Conservation (phyloP, 257 asterid species). For the Solanum sitiens region DNA sequence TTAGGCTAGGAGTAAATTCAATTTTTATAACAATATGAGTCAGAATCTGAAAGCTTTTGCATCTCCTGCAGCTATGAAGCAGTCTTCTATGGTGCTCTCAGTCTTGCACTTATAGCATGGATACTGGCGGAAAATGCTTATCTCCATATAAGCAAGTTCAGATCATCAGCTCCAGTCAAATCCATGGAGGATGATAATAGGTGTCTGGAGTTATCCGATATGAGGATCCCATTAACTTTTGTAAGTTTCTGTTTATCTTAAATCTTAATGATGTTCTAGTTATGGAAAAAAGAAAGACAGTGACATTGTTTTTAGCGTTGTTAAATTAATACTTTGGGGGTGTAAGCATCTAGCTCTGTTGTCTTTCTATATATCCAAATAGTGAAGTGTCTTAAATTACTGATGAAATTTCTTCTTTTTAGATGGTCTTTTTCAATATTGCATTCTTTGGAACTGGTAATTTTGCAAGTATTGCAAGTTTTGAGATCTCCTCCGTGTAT, state of each 20-base stretch:
- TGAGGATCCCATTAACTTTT: constrained; percentile 81
- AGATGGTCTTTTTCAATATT: constrained; percentile 94
- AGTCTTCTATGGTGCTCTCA: constrained; percentile 80
- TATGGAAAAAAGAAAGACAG: not conserved
- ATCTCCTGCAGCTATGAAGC: constrained; percentile 81
- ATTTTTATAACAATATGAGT: not conserved
- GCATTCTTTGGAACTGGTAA: constrained; percentile 99
- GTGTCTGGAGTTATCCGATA: constrained; percentile 60
- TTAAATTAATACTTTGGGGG: not conserved
- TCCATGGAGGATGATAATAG: constrained; percentile 43
- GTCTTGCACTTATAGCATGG: constrained; percentile 89
- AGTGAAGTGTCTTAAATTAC: not conserved
- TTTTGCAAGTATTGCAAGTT: constrained; percentile 95
- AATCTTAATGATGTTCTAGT: not conserved
- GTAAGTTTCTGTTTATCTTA: constrained; percentile 30
- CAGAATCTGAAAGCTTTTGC: not conserved
- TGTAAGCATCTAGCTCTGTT: not conserved
- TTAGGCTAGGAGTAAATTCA: not conserved
- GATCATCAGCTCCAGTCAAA: constrained; percentile 29
- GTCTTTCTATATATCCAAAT: not conserved
- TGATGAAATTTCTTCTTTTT: constrained; percentile 2
- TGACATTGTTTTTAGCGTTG: not conserved
- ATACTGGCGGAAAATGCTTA: constrained; percentile 67
- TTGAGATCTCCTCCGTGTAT: constrained; percentile 94
- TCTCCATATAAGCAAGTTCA: constrained; percentile 33